Evolutionary conservation across 306 rosid species (phyloP), one percentile per base, ranked within the genome.

Genomic region (Quercus engelmannii): DNA sequence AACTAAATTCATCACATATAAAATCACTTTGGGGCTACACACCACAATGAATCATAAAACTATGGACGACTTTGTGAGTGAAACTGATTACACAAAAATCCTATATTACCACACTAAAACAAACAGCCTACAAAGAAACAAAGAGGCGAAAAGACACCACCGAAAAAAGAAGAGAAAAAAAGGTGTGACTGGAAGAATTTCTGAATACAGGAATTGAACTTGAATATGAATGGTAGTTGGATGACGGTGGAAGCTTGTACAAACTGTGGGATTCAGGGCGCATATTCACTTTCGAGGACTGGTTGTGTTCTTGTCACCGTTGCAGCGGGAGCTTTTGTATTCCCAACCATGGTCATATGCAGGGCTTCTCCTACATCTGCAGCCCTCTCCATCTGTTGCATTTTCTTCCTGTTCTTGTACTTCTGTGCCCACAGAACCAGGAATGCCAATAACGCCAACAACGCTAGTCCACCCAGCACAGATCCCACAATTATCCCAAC

Each of bases 351-450:
- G 52, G 98, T 89, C 98, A 93, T 93, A 55, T 86, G 92, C 81
- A 96, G 89, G 73, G 98, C 86, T 78, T 93, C 99, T 84, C 99
- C 99, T 6, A 77, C 78, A 5, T 96, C 99, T 23, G 99, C 89
- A 56, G 89, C 98, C 69, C 74, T 96, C 84, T 96, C 98, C 99
- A 96, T 96, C 81, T 80, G 81, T 55, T 88, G 86, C 96, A 90
- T 80, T 81, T 79, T 91, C 86, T 88, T 96, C 88, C 85, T 82
- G 3, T 86, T 57, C 81, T 85, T 91, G 85, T 69, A 88, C 71
- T 87, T 93, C 12, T 30, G 82, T 71, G 71, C 73, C 91, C 96
- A 93, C 71, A 90, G 69, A 74, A 86, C 81, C 85, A 96, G 85
- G 67, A 83, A 78, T 9, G 78, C 73, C 67, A 87, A 65, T 69